phyloP scores from a whole-genome alignment of 805 yeast species.

The Pichia manshurica region DNA sequence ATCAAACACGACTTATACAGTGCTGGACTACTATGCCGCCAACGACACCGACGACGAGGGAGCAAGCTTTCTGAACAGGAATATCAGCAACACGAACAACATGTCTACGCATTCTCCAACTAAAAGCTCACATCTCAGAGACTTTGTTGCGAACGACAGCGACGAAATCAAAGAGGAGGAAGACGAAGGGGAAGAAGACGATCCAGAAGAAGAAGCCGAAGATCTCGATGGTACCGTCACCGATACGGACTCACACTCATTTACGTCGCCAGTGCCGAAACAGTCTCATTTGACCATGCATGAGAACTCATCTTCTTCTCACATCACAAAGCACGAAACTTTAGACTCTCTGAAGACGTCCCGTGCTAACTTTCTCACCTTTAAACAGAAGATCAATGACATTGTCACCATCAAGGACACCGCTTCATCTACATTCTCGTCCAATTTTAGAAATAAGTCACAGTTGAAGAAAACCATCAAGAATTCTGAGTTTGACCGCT shows the following conservation, averaged over 20 bases:
- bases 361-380: background rate
- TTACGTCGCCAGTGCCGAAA: background rate
- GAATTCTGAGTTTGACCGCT: slow-evolving; percentile 53
- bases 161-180: background rate
- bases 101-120: background rate
- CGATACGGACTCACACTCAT: background rate
- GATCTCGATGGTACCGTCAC: background rate
- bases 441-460: slow-evolving; percentile 5
- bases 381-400: slow-evolving; percentile 4
- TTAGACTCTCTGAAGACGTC: background rate
- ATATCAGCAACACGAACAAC: background rate
- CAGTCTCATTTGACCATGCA: background rate
- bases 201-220: background rate
- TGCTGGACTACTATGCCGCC: slow-evolving; percentile 9
- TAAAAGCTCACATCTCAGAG: slow-evolving; percentile 4
- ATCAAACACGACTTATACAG: slow-evolving; percentile 3
- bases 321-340: slow-evolving; percentile 3
- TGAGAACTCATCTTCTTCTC: background rate
- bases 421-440: background rate
- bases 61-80: background rate
- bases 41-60: slow-evolving; percentile 1
- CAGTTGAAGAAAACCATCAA: slow-evolving; percentile 14
- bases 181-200: background rate
- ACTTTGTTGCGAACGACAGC: background rate
- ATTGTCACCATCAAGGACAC: background rate